Evolutionary conservation across 2,329 filamentous ascomycete species (phyloP).

Genomic region (Bipolaris gigantea): DNA sequence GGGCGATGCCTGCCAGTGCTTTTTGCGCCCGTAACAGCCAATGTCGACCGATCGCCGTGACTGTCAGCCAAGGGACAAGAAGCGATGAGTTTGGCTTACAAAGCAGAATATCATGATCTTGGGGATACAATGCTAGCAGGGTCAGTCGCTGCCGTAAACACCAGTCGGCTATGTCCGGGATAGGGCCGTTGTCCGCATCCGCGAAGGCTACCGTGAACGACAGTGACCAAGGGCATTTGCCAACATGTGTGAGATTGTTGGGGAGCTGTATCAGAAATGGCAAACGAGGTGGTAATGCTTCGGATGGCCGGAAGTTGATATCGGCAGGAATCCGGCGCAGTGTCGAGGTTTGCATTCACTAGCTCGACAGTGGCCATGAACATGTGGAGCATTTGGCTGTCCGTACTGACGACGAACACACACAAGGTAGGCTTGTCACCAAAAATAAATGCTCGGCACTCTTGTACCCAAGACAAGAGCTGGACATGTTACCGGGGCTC

Average conservation of each 20-base stretch:
- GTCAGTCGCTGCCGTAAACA: conserved; percentile 53
- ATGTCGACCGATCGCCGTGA: conserved; percentile 53
- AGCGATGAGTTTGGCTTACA: conserved; percentile 36
- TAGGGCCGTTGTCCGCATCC: conserved; percentile 51
- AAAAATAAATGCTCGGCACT: neutral
- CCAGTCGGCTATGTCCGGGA: conserved; percentile 54
- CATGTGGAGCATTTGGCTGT: conserved; percentile 15
- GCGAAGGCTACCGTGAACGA: conserved; percentile 55
- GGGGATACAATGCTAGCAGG: conserved; percentile 50
- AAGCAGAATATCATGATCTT: conserved; percentile 48
- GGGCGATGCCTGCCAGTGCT: conserved; percentile 53
- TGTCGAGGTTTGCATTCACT: conserved; percentile 40
- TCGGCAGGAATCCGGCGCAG: conserved; percentile 36
- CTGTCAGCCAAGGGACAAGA: neutral
- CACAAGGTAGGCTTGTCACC: neutral
- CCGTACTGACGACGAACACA: conserved; percentile 12
- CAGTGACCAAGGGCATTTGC: conserved; percentile 41
- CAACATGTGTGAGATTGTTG: conserved; percentile 21
- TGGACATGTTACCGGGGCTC: neutral
- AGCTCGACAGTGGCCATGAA: conserved; percentile 34
- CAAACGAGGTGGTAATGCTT: conserved; percentile 20
- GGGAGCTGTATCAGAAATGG: conserved; percentile 20
- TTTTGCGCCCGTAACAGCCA: conserved; percentile 58
- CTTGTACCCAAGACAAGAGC: neutral
- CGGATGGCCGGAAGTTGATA: conserved; percentile 28